phyloP scores from a whole-genome alignment of 2,329 filamentous ascomycete species.

The Polytolypa hystricis region DNA sequence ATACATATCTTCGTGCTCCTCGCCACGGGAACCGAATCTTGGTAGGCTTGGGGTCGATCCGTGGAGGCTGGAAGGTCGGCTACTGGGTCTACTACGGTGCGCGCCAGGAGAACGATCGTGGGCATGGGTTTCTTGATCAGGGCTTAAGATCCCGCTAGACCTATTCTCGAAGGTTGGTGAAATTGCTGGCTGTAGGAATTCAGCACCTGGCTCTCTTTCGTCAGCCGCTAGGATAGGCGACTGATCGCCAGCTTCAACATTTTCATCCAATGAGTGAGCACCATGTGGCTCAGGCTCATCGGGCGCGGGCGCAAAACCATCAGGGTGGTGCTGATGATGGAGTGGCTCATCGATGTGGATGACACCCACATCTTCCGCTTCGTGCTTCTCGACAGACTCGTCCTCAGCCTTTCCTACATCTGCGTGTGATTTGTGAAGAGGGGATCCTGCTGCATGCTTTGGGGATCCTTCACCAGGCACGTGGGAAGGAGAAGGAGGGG shows the following conservation, averaged over 20 bases:
- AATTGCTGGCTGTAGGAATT: slow-evolving; percentile 67
- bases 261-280: slow-evolving; percentile 33
- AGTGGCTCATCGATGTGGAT: slow-evolving; percentile 68
- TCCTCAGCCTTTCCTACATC: slow-evolving; percentile 19
- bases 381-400: slow-evolving; percentile 19
- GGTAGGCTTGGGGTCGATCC: slow-evolving; percentile 42
- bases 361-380: slow-evolving; percentile 28
- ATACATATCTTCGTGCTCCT: slow-evolving; percentile 39
- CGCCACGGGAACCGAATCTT: slow-evolving; percentile 44
- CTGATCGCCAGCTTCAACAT: slow-evolving; percentile 47
- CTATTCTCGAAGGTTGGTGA: slow-evolving; percentile 59
- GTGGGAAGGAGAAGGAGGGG: slow-evolving; percentile 41
- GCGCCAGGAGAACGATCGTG: slow-evolving; percentile 43
- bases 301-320: slow-evolving; percentile 42
- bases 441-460: slow-evolving; percentile 39
- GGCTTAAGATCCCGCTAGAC: slow-evolving; percentile 45
- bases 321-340: slow-evolving; percentile 30
- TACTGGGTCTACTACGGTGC: slow-evolving; percentile 52
- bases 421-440: slow-evolving; percentile 40
- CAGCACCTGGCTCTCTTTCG: slow-evolving; percentile 60
- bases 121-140: slow-evolving; percentile 31
- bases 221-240: slow-evolving; percentile 82
- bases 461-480: slow-evolving; percentile 22
- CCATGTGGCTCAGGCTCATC: slow-evolving; percentile 40
- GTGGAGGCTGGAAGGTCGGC: slow-evolving; percentile 53